Percentiles rank a stretch among this genome's conserved stretches.
phyloP scores from a whole-genome alignment of 768 basidiomycete genomes.

The Steccherinum ochraceum region DNA sequence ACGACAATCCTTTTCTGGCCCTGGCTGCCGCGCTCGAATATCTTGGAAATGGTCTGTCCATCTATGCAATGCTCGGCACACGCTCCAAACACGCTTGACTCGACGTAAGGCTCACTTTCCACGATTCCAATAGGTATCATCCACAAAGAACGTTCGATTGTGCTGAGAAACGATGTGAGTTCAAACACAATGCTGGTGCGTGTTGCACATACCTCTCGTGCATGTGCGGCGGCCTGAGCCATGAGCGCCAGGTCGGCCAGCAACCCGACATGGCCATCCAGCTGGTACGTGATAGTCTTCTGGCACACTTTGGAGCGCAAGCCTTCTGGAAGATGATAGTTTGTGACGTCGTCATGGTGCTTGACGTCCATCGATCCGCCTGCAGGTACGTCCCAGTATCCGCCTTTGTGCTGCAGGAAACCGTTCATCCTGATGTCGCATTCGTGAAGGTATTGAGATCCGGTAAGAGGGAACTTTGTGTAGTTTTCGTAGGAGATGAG shows the following conservation, averaged over 20 bases:
- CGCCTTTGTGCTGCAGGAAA: constrained; percentile 37
- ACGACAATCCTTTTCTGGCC: constrained; percentile 58
- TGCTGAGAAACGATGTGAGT: constrained; percentile 37
- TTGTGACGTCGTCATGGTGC: constrained; percentile 22
- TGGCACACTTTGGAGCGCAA: constrained; percentile 31
- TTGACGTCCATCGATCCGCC: constrained; percentile 24
- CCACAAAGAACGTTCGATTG: constrained; percentile 60
- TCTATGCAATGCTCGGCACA: constrained; percentile 23
- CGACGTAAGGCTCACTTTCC: constrained; percentile 47
- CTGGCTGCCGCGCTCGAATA: constrained; percentile 44
- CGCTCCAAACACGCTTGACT: constrained; percentile 3
- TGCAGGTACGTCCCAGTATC: constrained; percentile 41
- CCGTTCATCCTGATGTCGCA: constrained; percentile 45
- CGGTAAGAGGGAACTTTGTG: constrained; percentile 51
- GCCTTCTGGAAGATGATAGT: constrained; percentile 20
- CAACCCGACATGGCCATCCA: constrained; percentile 63
- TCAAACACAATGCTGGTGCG: neutral
- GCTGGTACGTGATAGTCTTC: constrained; percentile 67
- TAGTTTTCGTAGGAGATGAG: constrained; percentile 51
- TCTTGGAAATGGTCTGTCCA: constrained; percentile 66
- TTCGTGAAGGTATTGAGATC: constrained; percentile 48
- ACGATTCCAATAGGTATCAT: constrained; percentile 69
- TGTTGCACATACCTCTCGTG: constrained; percentile 53
- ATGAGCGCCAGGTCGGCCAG: constrained; percentile 58
- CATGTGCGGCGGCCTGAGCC: constrained; percentile 61